Percentiles rank a stretch among this genome's conserved stretches.
Evolutionary conservation across 2,329 filamentous ascomycete genomes (phyloP).

Genomic region (Parascedosporium putredinis): DNA sequence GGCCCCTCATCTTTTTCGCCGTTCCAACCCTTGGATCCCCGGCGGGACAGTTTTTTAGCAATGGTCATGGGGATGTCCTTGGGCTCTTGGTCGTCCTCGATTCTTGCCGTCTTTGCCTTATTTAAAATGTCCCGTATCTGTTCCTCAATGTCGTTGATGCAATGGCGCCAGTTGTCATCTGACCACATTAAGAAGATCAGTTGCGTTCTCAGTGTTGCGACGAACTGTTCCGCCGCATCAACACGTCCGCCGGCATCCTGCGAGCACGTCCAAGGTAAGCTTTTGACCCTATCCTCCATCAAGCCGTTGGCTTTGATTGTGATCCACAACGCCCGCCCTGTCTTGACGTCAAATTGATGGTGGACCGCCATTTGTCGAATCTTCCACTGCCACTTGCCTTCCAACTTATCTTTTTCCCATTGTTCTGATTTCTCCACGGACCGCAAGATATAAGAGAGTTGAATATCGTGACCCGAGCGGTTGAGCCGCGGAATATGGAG

Average conservation of each 20-base stretch:
- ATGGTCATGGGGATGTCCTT: neutral
- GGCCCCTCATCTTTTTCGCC: too few species aligned
- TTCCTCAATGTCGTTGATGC: constrained; percentile 10
- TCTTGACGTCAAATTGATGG: constrained; percentile 11
- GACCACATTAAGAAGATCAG: constrained; percentile 10
- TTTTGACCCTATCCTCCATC: constrained; percentile 7
- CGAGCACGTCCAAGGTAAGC: neutral
- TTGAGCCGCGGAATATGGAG: neutral
- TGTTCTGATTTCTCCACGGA: neutral
- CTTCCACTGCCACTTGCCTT: neutral
- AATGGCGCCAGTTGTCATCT: constrained; percentile 10
- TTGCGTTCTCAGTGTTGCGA: constrained; percentile 9
- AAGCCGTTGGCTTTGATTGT: constrained; percentile 11
- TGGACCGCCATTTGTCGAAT: constrained; percentile 12
- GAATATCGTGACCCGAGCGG: neutral
- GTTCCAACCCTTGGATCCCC: too few species aligned
- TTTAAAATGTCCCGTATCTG: constrained; percentile 5
- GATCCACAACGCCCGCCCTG: constrained; percentile 9
- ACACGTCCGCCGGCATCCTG: neutral
- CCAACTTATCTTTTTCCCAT: neutral
- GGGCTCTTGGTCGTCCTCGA: neutral
- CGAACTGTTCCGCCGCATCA: constrained; percentile 7
- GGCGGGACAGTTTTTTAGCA: neutral
- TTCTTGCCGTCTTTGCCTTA: constrained; percentile 9
- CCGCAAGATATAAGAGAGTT: neutral